A percentile compares a stretch with the other conserved stretches of the same genome.
Conservation (phyloP, 208 protist species). For the Leishmania lainsoni region DNA sequence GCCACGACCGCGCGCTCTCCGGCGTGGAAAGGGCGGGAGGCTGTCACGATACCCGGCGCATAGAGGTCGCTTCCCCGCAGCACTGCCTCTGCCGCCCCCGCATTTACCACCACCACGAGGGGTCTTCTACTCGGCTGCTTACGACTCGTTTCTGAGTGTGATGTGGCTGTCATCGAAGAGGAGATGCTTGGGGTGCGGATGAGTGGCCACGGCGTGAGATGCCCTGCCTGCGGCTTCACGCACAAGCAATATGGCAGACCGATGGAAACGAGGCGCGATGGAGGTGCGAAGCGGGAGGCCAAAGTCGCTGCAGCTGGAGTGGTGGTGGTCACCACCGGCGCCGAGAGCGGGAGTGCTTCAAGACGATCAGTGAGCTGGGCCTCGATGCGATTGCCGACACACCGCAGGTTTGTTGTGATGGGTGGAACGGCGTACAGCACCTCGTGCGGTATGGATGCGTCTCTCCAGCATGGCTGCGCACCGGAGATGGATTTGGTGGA, state of each 20-base stretch:
- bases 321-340: background rate
- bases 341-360: background rate
- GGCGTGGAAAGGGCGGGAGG: constrained; percentile 24
- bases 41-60: constrained; percentile 59
- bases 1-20: constrained; percentile 38
- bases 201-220: constrained; percentile 16
- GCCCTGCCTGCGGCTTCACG: constrained; percentile 9
- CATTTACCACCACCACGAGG: constrained; percentile 70
- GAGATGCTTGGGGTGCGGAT: constrained; percentile 1
- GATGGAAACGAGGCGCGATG: constrained; percentile 1
- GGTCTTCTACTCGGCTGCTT: background rate
- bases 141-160: background rate
- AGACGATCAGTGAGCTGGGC: constrained; percentile 1
- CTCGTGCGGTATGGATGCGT: constrained; percentile 9
- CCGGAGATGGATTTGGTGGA: background rate
- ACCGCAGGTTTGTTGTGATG: constrained; percentile 47
- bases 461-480: constrained; percentile 1
- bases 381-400: constrained; percentile 19
- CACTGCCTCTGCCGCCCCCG: constrained; percentile 84
- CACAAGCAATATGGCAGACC: constrained; percentile 30
- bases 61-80: constrained; percentile 89
- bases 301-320: background rate
- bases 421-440: constrained; percentile 42
- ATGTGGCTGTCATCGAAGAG: background rate
- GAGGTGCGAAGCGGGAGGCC: constrained; percentile 5